phyloP scores from a whole-genome alignment of 2,329 filamentous ascomycete species.

The Arthrobotrys sphaeroides region DNA sequence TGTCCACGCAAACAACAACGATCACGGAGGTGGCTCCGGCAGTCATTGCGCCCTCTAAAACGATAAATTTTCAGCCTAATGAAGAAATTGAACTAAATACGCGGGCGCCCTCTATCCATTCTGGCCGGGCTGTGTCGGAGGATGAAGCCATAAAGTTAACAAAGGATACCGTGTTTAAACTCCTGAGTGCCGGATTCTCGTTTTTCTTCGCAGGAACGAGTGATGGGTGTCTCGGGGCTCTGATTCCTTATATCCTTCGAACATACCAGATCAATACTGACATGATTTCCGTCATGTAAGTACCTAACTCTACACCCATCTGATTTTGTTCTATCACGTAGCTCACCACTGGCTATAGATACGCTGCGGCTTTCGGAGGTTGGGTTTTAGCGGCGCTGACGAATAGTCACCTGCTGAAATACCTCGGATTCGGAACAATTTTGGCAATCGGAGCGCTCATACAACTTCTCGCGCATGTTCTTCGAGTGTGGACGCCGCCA shows the following conservation, averaged over 20 bases:
- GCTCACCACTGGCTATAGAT: conserved; percentile 64
- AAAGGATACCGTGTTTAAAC: conserved; percentile 62
- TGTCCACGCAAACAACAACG: conserved; percentile 34
- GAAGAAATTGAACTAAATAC: conserved; percentile 31
- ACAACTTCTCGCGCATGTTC: conserved; percentile 67
- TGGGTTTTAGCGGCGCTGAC: conserved; percentile 65
- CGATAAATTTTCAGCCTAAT: neutral
- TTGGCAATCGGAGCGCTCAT: conserved; percentile 68
- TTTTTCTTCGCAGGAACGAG: conserved; percentile 74
- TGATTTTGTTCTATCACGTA: conserved; percentile 30
- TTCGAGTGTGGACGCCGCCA: conserved; percentile 69
- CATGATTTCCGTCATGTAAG: conserved; percentile 66
- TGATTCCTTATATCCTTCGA: conserved; percentile 71
- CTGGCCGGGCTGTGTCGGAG: conserved; percentile 12
- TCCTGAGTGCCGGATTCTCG: conserved; percentile 68
- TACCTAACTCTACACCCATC: conserved; percentile 19
- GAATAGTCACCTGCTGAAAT: conserved; percentile 67
- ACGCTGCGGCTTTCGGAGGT: conserved; percentile 58
- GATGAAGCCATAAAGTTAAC: conserved; percentile 54
- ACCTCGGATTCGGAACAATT: conserved; percentile 68
- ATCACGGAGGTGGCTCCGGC: conserved; percentile 16
- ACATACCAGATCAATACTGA: conserved; percentile 68
- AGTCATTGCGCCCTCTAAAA: neutral
- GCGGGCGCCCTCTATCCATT: conserved; percentile 4
- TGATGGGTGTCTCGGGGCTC: conserved; percentile 71